Evolutionary conservation across 306 rosid genomes (phyloP).

Genomic region (Styphnolobium japonicum): DNA sequence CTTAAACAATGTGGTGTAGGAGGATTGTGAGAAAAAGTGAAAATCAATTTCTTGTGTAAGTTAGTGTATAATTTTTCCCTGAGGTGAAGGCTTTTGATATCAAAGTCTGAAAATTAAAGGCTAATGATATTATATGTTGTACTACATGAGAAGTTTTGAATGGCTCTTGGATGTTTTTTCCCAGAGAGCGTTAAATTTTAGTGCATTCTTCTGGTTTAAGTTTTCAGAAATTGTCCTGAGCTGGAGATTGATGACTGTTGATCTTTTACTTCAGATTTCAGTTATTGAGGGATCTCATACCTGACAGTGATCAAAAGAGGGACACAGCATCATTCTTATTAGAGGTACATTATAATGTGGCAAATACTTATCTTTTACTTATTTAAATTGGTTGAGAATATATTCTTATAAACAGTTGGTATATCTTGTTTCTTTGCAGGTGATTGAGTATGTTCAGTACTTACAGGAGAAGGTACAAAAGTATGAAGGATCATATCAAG

Average conservation of each 20-base stretch:
- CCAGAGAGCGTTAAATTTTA: conserved; percentile 5
- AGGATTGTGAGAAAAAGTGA: not conserved
- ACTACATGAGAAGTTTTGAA: not conserved
- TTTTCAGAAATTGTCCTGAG: not conserved
- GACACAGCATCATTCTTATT: conserved; percentile 93
- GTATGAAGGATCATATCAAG: conserved; percentile 84
- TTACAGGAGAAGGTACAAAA: conserved; percentile 87
- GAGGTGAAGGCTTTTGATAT: conserved; percentile 8
- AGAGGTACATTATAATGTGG: conserved; percentile 57
- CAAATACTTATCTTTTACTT: not conserved
- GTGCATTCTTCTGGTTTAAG: conserved; percentile 3
- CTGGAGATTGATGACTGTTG: conserved; percentile 26
- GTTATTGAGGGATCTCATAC: conserved; percentile 96
- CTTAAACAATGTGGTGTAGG: not conserved
- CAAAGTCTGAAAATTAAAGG: not conserved
- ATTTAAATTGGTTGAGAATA: not conserved
- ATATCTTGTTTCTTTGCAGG: conserved; percentile 49
- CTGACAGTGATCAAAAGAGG: conserved; percentile 94
- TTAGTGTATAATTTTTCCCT: not conserved
- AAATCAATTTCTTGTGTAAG: not conserved
- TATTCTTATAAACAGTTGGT: not conserved
- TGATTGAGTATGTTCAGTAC: conserved; percentile 90
- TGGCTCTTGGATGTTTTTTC: not conserved
- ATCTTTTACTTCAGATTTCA: conserved; percentile 72
- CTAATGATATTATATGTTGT: not conserved